These are phyloP conservation scores for Nevesoporus exiguus DNA, from an alignment of 768 basidiomycete species.

Conservation along the genomic window DNA sequence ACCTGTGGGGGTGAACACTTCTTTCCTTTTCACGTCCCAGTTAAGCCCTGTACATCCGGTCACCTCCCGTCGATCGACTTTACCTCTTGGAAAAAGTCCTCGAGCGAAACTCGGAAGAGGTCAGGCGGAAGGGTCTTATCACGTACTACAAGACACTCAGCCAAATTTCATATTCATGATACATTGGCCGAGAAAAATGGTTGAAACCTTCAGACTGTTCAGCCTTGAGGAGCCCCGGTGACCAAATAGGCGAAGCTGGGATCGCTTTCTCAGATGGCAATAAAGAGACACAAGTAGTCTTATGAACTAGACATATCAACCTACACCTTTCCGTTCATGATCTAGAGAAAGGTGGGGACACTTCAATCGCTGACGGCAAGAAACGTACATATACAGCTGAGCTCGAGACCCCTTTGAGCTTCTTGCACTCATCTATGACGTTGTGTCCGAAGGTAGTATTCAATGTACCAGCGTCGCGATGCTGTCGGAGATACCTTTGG, in stretches of 20 bases:
- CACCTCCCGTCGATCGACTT: too few species aligned
- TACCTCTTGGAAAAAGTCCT: too few species aligned
- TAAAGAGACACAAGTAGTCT: neutral
- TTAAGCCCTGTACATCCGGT: too few species aligned
- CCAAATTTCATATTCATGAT: too few species aligned
- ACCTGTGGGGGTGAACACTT: too few species aligned
- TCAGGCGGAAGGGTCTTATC: too few species aligned
- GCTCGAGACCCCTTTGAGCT: conserved; percentile 49
- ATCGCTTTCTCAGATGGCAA: neutral
- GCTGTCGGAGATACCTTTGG: conserved; percentile 60
- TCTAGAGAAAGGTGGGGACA: conserved; percentile 7
- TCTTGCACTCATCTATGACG: conserved; percentile 60
- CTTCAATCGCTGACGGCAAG: neutral
- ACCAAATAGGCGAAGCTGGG: neutral
- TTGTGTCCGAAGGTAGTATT: conserved; percentile 51
- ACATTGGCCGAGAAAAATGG: too few species aligned
- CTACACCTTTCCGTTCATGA: conserved; percentile 22
- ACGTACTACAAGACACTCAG: too few species aligned
- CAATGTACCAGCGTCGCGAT: conserved; percentile 48
- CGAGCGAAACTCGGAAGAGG: too few species aligned
- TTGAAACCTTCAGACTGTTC: too few species aligned
- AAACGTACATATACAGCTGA: conserved; percentile 24
- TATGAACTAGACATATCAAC: neutral
- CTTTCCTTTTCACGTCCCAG: too few species aligned
- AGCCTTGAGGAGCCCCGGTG: too few species aligned